Evolutionary conservation across 2,329 filamentous ascomycete genomes (phyloP), one percentile per base, ranked within the genome.

Genomic region (Nigrograna mackinnonii): DNA sequence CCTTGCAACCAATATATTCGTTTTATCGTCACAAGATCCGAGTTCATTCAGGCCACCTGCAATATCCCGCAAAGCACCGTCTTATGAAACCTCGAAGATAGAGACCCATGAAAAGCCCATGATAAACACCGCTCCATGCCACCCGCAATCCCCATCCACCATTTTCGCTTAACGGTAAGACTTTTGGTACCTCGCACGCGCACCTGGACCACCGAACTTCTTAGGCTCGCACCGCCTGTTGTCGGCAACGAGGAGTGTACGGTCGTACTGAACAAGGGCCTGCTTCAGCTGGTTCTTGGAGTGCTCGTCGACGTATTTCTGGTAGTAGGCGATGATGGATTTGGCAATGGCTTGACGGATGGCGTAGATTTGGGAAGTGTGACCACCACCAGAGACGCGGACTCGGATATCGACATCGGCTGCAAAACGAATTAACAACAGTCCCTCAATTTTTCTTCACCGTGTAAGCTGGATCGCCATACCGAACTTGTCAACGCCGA

Each of bases 301-400:
- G 88, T 97, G 91, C 88, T 99, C 94, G 74, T 99, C 94, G 78
- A 97, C 90, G 81, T 86, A 99, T 85, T 99, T 96, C 82, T 96
- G 92, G 88, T 96, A 97, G 87, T 96, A 96, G 77, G 91, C 87
- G 71, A 95, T 70, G 74, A 95, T 89, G 69, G 87, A 87, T 86
- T 97, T 99, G 81, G 91, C 86, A 73, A 99, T 97, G 69, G 94
- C 92, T 82, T 99, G 94, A 68, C 94, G 91, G 83, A 97, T 90
- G 74, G 94, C 94, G 79, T 97, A 96, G 78, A 96, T 84, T 79
- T 96, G 91, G 50, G 89, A 95, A 60, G 88, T 91, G 84, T 97
- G 92, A 80, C 92, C 94, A 89, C 94, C 94, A 75, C 94, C 94
- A 69, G 85, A 83, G 69, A 97, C 94, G 71, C 91, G 89, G 74